A percentile compares a stretch with the other conserved stretches of the same genome.
phyloP scores from a whole-genome alignment of 2,329 filamentous ascomycete species.

The Fusarium aywerte region DNA sequence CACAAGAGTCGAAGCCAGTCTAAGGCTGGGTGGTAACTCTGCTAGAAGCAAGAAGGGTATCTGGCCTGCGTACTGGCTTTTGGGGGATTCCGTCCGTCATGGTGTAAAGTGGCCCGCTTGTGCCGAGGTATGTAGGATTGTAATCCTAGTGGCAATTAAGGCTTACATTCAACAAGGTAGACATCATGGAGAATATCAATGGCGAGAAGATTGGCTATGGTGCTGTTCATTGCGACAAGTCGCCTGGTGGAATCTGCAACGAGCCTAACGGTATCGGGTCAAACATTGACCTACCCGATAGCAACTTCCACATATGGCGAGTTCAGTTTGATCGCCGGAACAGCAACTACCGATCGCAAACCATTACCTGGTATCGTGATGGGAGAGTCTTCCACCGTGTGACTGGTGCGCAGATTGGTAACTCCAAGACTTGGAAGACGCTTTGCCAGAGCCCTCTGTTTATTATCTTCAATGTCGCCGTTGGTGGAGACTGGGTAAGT shows the following conservation, averaged over 20 bases:
- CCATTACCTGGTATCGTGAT: conserved; percentile 63
- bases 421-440: conserved; percentile 60
- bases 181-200: conserved; percentile 67
- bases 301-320: conserved; percentile 61
- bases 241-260: conserved; percentile 61
- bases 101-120: conserved; percentile 63
- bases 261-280: conserved; percentile 59
- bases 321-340: conserved; percentile 62
- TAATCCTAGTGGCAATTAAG: too few relatives aligned
- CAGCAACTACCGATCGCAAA: conserved; percentile 59
- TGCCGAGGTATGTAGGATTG: too few relatives aligned
- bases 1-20: conserved; percentile 58
- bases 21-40: conserved; percentile 59
- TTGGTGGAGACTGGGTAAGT: conserved; percentile 65
- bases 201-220: conserved; percentile 59
- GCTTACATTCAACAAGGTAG: too few relatives aligned
- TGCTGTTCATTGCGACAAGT: conserved; percentile 62
- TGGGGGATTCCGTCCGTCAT: conserved; percentile 61
- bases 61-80: conserved; percentile 69
- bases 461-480: conserved; percentile 65
- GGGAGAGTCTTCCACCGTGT: conserved; percentile 57
- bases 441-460: conserved; percentile 63
- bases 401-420: conserved; percentile 57
- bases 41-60: conserved; percentile 61
- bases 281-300: conserved; percentile 51